Conservation (phyloP, 805 yeast species). For the Ogataea pini region DNA sequence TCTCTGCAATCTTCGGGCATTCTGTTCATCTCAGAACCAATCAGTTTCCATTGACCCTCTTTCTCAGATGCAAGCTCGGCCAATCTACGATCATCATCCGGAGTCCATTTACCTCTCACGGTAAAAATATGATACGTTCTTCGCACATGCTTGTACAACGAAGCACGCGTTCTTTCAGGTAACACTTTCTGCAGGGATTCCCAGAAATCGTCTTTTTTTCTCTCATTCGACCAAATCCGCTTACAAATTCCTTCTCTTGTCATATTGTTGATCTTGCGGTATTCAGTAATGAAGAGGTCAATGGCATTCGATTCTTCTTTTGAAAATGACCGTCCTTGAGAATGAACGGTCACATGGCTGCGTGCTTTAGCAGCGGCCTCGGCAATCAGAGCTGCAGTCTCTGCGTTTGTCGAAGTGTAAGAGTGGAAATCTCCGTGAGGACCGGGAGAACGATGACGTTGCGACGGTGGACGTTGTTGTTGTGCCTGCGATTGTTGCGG, state of each 20-base stretch:
- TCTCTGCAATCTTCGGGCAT: constrained; percentile 99
- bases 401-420: constrained; percentile 24
- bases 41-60: constrained; percentile 85
- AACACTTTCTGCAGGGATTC: constrained; percentile 73
- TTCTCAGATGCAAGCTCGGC: constrained; percentile 61
- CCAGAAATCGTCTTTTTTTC: constrained; percentile 91
- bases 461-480: neutral
- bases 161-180: constrained; percentile 84
- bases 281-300: constrained; percentile 70
- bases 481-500: neutral
- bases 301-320: constrained; percentile 68
- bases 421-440: constrained; percentile 9
- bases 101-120: constrained; percentile 88
- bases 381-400: constrained; percentile 42
- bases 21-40: constrained; percentile 77
- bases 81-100: constrained; percentile 73
- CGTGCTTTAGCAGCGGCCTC: constrained; percentile 48
- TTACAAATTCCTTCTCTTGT: constrained; percentile 71
- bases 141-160: constrained; percentile 89
- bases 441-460: neutral
- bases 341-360: constrained; percentile 28
- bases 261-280: constrained; percentile 61
- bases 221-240: constrained; percentile 83
- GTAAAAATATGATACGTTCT: constrained; percentile 85
- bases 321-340: constrained; percentile 45